Conservation (phyloP, 2,329 filamentous ascomycete species). For the Trichoderma asperellum region DNA sequence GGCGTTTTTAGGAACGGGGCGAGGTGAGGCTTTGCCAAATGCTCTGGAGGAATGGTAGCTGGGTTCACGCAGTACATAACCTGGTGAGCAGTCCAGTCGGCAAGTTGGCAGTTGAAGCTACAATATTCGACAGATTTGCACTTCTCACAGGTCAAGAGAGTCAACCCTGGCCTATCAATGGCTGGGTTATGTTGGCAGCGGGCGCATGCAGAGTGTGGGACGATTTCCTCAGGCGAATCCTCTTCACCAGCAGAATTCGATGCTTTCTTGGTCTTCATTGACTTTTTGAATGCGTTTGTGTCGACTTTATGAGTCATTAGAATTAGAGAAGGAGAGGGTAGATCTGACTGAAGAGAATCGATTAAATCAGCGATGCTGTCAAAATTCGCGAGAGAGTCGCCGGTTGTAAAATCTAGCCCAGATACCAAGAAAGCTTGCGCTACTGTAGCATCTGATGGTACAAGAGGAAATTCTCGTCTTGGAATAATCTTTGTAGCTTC, state of each 20-base stretch:
- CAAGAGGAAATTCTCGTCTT: background rate
- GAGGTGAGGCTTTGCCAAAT: background rate
- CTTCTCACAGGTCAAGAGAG: background rate
- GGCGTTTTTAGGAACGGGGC: background rate
- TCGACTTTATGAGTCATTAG: background rate
- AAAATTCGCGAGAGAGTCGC: background rate
- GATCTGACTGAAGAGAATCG: background rate
- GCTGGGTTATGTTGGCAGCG: background rate
- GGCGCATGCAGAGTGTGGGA: constrained; percentile 11
- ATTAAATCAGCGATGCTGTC: background rate
- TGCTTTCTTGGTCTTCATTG: background rate
- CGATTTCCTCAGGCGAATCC: background rate
- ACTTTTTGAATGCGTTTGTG: background rate
- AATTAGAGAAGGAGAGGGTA: background rate
- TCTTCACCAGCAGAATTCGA: background rate
- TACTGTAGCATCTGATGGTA: background rate
- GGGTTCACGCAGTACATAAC: constrained; percentile 17
- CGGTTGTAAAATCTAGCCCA: background rate
- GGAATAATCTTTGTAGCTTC: background rate
- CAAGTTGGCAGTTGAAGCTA: background rate
- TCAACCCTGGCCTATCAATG: background rate
- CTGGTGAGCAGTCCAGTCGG: constrained; percentile 16
- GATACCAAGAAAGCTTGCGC: background rate
- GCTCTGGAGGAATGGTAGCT: background rate
- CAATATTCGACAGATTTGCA: constrained; percentile 7